Evolutionary conservation across 805 yeast genomes (phyloP).

Genomic region (Hanseniaspora valbyensis): DNA sequence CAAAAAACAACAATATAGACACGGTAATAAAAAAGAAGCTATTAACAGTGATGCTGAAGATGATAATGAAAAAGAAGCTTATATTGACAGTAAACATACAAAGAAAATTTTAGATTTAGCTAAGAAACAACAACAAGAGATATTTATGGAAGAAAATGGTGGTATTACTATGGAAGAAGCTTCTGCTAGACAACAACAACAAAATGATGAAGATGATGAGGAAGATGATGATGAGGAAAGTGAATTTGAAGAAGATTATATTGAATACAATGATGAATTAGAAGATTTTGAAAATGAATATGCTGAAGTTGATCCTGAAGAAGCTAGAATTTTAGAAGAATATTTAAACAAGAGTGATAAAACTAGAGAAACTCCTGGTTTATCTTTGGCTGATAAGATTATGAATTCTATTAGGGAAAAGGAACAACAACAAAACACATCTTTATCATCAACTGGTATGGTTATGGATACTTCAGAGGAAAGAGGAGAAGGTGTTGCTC

Average conservation of each 20-base stretch:
- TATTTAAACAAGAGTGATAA: slow-evolving; percentile 43
- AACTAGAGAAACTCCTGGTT: slow-evolving; percentile 33
- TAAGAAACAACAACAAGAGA: slow-evolving; percentile 82
- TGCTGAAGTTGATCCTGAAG: slow-evolving; percentile 58
- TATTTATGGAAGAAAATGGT: slow-evolving; percentile 53
- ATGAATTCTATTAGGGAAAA: slow-evolving; percentile 79
- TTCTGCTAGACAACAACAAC: slow-evolving; percentile 17
- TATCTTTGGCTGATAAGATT: slow-evolving; percentile 82
- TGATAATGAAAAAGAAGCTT: slow-evolving; percentile 47
- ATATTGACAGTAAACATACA: slow-evolving; percentile 69
- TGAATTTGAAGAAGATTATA: slow-evolving; percentile 32
- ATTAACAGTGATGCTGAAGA: slow-evolving; percentile 32
- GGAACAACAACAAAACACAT: slow-evolving; percentile 31
- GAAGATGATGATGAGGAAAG: slow-evolving; percentile 25
- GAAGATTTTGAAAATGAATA: slow-evolving; percentile 50
- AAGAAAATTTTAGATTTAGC: slow-evolving; percentile 83
- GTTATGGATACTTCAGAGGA: slow-evolving; percentile 18
- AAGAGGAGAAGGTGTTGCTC: slow-evolving; percentile 60
- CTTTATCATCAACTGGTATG: slow-evolving; percentile 15
- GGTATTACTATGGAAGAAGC: slow-evolving; percentile 24
- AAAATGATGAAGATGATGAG: slow-evolving; percentile 15
- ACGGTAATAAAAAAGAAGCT: slow-evolving; percentile 23
- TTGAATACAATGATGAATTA: slow-evolving; percentile 36
- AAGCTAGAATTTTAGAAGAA: slow-evolving; percentile 71
- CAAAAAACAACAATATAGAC: slow-evolving; percentile 15